A percentile compares a stretch with the other conserved stretches of the same genome.
These are phyloP conservation scores for Malus hybrid DNA, from an alignment of 331 rosid species.

Conservation along the genomic window DNA sequence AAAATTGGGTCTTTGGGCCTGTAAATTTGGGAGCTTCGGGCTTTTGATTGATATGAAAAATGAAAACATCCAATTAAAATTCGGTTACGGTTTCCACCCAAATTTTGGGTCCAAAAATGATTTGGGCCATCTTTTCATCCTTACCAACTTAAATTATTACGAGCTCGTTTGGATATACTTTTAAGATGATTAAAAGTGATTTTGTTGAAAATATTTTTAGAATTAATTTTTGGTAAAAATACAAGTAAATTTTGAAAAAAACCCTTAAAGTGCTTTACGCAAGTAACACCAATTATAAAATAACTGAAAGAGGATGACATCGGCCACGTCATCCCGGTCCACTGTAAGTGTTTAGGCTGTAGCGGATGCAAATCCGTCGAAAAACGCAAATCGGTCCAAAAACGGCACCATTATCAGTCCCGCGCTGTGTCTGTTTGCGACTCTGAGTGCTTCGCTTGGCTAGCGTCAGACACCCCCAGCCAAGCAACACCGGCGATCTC, in stretches of 20 bases:
- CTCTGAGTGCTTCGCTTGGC: neutral
- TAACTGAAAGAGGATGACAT: neutral
- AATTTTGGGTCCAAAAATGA: neutral
- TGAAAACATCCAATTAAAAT: neutral
- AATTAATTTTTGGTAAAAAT: too few relatives aligned
- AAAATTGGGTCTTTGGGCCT: neutral
- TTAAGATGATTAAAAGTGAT: too few relatives aligned
- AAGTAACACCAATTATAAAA: too few relatives aligned
- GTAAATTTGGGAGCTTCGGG: neutral
- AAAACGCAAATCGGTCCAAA: conserved; percentile 20
- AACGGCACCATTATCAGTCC: conserved; percentile 30
- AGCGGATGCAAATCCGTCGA: neutral
- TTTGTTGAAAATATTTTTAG: too few relatives aligned
- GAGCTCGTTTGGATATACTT: too few relatives aligned
- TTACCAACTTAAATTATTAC: neutral
- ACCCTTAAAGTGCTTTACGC: too few relatives aligned
- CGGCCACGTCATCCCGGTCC: neutral
- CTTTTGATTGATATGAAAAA: neutral
- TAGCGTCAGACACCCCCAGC: neutral
- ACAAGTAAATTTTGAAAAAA: too few relatives aligned
- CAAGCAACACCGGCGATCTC: conserved; percentile 35
- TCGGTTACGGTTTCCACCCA: neutral
- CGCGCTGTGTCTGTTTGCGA: neutral
- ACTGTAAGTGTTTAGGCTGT: neutral
- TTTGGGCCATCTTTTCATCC: neutral